Conservation (phyloP, 495 filamentous ascomycete species). For the Neurospora cerealis region DNA sequence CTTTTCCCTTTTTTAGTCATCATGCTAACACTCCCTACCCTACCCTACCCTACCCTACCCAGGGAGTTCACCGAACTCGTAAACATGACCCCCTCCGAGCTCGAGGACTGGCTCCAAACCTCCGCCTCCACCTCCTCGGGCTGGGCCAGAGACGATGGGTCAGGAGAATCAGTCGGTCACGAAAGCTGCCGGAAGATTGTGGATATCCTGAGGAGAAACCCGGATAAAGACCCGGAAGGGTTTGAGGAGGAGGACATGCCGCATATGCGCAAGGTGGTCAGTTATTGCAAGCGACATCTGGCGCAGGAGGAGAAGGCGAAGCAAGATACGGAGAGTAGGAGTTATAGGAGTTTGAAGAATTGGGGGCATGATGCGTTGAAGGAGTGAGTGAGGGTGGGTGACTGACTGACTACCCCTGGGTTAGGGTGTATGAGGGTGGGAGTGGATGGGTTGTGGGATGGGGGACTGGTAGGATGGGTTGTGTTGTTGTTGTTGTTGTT, state of each 20-base stretch:
- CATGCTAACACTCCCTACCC: too few species aligned
- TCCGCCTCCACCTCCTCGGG: constrained; percentile 40
- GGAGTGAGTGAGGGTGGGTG: constrained; percentile 7
- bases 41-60: too few species aligned
- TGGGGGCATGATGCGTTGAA: constrained; percentile 59
- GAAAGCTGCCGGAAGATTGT: constrained; percentile 58
- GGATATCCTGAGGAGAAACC: constrained; percentile 52
- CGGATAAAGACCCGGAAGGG: constrained; percentile 37
- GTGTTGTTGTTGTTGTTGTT: too few species aligned
- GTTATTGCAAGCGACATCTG: constrained; percentile 53
- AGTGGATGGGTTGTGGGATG: too few species aligned
- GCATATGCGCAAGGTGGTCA: constrained; percentile 52
- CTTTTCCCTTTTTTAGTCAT: too few species aligned
- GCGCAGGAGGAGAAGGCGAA: constrained; percentile 54
- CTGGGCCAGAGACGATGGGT: constrained; percentile 47
- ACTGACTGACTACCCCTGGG: not conserved
- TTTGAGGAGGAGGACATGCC: constrained; percentile 48
- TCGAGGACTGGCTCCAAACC: constrained; percentile 42
- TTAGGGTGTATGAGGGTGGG: too few species aligned
- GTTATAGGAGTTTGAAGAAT: constrained; percentile 49
- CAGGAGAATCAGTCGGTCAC: constrained; percentile 54
- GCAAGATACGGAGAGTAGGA: constrained; percentile 28
- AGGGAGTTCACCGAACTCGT: constrained; percentile 61
- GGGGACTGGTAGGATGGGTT: too few species aligned
- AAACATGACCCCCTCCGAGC: constrained; percentile 54